phyloP scores from a whole-genome alignment of 129 eudicot species.

The Flaveria sonorensis region DNA sequence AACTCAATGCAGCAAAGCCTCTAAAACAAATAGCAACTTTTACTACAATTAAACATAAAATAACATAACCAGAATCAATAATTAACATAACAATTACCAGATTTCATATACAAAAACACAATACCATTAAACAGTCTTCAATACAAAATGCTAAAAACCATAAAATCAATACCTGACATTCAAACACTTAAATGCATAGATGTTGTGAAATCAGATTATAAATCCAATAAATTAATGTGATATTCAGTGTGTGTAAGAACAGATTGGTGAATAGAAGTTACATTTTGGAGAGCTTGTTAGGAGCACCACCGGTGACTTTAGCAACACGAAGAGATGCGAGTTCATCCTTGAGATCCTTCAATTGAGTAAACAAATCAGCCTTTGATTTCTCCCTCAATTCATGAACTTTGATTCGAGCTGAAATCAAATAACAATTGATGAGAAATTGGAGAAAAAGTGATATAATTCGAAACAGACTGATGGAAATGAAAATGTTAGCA shows the following conservation, averaged over 20 bases:
- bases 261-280: neutral
- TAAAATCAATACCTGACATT: neutral
- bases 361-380: slow-evolving; percentile 45
- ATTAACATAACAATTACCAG: neutral
- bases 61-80: neutral
- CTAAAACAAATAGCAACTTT: neutral
- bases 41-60: neutral
- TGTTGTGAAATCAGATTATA: neutral
- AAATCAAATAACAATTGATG: neutral
- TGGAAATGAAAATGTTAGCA: neutral
- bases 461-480: neutral
- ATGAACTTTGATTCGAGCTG: slow-evolving; percentile 61
- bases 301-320: slow-evolving; percentile 64
- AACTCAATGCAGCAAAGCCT: neutral
- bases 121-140: neutral
- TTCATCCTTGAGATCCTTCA: slow-evolving; percentile 58
- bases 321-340: slow-evolving; percentile 69
- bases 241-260: neutral
- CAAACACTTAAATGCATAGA: neutral
- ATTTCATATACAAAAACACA: neutral
- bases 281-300: slow-evolving; percentile 72
- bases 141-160: neutral
- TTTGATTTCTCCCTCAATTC: slow-evolving; percentile 53
- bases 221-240: neutral
- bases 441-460: neutral